Conservation (phyloP, 371 early-diverging fungal species). For the Coemansia sp. region DNA sequence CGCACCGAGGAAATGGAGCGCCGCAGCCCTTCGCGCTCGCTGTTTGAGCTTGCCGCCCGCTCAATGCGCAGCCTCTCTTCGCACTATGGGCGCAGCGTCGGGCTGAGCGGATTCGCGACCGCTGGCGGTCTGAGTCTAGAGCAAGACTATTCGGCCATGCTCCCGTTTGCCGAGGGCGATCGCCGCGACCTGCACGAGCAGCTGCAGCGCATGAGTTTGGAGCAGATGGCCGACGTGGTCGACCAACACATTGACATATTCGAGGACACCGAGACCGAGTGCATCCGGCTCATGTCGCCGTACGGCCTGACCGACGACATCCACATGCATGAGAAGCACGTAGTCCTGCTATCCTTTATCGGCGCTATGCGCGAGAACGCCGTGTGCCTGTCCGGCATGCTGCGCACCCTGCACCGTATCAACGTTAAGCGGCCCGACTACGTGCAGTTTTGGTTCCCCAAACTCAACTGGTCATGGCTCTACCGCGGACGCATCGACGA, state of each 20-base stretch:
- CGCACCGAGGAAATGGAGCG: conserved; percentile 21
- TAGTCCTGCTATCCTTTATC: conserved; percentile 37
- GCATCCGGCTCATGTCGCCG: conserved; percentile 25
- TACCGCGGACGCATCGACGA: conserved; percentile 16
- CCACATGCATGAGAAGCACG: conserved; percentile 19
- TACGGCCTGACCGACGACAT: conserved; percentile 15
- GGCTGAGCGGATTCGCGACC: background rate
- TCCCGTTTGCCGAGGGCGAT: background rate
- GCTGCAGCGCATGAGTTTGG: conserved; percentile 16
- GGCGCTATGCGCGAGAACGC: conserved; percentile 39
- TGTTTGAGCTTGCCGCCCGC: conserved; percentile 20
- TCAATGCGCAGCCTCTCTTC: conserved; percentile 1
- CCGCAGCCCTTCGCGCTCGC: conserved; percentile 28
- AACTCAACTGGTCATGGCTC: conserved; percentile 32
- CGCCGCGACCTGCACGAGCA: conserved; percentile 1
- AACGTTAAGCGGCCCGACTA: conserved; percentile 14
- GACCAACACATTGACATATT: conserved; percentile 20
- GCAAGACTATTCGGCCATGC: background rate
- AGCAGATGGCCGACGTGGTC: conserved; percentile 19
- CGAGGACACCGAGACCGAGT: conserved; percentile 16
- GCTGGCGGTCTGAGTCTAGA: background rate
- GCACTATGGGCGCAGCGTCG: background rate
- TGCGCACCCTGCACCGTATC: conserved; percentile 21
- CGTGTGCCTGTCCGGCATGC: conserved; percentile 12
- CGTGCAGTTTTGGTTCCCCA: conserved; percentile 30